Conservation (phyloP, 768 basidiomycete species). For the Daedaleopsis nitida region DNA sequence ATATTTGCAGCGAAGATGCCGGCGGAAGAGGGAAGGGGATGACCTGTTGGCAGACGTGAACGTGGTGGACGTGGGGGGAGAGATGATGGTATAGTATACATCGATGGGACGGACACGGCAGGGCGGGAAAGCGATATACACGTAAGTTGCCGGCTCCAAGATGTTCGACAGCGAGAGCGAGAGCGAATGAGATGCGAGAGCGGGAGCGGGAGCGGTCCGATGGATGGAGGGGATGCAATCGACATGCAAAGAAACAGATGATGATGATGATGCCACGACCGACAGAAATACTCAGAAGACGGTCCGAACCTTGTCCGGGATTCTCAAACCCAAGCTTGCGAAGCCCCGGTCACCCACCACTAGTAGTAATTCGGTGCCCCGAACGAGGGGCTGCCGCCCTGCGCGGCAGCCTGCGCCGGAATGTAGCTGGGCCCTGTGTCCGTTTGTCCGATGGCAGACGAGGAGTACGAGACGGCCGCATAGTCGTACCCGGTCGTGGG, state of each 20-base stretch:
- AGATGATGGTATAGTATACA: constrained; percentile 13
- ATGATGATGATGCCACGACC: constrained; percentile 14
- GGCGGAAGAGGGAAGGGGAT: not conserved
- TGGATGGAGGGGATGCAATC: constrained; percentile 8
- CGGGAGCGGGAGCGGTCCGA: constrained; percentile 15
- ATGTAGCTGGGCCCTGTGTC: constrained; percentile 15
- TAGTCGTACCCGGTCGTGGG: constrained; percentile 22
- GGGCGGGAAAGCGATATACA: constrained; percentile 13
- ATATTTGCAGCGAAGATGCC: not conserved
- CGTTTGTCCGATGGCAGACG: constrained; percentile 17
- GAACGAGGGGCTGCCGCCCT: constrained; percentile 19
- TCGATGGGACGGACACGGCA: constrained; percentile 12
- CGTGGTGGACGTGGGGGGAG: no score
- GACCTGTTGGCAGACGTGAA: no score
- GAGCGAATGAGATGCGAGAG: constrained; percentile 11
- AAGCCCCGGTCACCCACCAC: not conserved
- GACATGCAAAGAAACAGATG: constrained; percentile 7
- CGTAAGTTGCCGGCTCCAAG: constrained; percentile 21
- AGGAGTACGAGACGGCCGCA: constrained; percentile 18
- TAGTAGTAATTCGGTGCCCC: constrained; percentile 18
- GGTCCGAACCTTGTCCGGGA: constrained; percentile 16
- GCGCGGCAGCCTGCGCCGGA: constrained; percentile 12
- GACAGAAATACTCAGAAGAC: constrained; percentile 17
- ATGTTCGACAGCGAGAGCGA: not conserved
- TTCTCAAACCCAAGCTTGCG: not conserved